These are phyloP conservation scores for Zalaria sp. DNA, from an alignment of 2,329 filamentous ascomycete genomes.

Conservation along the genomic window DNA sequence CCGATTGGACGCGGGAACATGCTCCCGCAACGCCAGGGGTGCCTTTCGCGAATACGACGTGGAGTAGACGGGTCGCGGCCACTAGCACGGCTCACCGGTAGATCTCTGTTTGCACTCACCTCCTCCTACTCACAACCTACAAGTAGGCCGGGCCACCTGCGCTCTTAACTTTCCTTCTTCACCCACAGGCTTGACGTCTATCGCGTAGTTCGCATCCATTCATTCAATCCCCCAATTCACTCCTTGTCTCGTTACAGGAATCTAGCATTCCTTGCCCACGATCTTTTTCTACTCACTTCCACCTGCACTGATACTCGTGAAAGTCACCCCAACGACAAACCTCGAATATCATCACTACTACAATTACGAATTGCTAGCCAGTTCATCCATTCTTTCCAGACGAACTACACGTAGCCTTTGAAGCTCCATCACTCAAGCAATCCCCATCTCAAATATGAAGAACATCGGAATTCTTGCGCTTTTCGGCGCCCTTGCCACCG, in stretches of 20 bases:
- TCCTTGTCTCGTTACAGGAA: constrained; percentile 6
- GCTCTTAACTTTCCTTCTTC: background rate
- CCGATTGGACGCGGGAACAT: too few relatives aligned
- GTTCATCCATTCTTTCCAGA: constrained; percentile 3
- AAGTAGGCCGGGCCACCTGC: too few relatives aligned
- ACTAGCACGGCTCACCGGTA: too few relatives aligned
- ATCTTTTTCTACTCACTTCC: constrained; percentile 2
- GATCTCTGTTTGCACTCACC: too few relatives aligned
- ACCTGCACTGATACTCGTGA: background rate
- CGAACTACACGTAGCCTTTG: background rate
- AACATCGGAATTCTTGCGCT: constrained; percentile 15
- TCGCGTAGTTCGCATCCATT: constrained; percentile 2
- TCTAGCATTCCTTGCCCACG: constrained; percentile 5
- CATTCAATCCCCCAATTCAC: constrained; percentile 4
- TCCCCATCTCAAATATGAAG: constrained; percentile 16
- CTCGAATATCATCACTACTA: too few relatives aligned
- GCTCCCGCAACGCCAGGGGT: too few relatives aligned
- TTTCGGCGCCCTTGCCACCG: constrained; percentile 14
- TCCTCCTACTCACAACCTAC: too few relatives aligned
- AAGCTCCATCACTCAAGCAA: background rate
- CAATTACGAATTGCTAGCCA: constrained; percentile 6
- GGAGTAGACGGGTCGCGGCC: too few relatives aligned
- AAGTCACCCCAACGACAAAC: too few relatives aligned
- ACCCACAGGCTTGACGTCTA: constrained; percentile 6
- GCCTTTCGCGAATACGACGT: too few relatives aligned